Evolutionary conservation across 2,329 filamentous ascomycete genomes (phyloP).

Genomic region (Colletotrichum lupini): DNA sequence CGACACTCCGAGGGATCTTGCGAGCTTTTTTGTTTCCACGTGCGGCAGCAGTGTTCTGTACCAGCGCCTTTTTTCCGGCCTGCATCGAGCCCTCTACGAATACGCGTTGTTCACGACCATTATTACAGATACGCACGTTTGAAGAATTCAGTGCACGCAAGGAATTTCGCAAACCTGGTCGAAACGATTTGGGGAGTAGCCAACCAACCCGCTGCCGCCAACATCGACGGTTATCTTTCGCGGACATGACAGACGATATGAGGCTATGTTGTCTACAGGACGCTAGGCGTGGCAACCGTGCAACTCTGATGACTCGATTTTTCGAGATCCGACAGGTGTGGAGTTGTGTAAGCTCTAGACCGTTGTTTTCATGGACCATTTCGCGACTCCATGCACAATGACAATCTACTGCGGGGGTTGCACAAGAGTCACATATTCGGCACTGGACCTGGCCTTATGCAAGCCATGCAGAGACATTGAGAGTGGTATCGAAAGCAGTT

Average conservation of each 20-base stretch:
- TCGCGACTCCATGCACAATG: background rate
- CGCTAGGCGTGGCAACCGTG: background rate
- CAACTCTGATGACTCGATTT: background rate
- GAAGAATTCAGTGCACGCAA: constrained; percentile 2
- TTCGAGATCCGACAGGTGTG: background rate
- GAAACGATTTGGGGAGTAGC: background rate
- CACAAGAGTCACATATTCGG: background rate
- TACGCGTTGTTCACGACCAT: background rate
- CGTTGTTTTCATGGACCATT: background rate
- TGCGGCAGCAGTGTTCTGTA: constrained; percentile 3
- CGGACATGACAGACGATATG: background rate
- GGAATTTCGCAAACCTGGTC: background rate
- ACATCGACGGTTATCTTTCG: background rate
- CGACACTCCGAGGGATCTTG: background rate
- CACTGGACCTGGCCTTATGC: constrained; percentile 14
- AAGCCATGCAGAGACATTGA: constrained; percentile 9
- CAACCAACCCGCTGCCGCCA: background rate
- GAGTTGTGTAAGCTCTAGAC: background rate
- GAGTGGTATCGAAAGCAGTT: background rate
- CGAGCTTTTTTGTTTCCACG: too few species aligned
- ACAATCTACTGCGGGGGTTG: background rate
- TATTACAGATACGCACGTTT: background rate
- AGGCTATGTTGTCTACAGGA: background rate
- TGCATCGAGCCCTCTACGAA: background rate
- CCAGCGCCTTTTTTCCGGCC: background rate